Evolutionary conservation across 106 monocot genomes (phyloP).

Genomic region (Phalaenopsis equestris): DNA sequence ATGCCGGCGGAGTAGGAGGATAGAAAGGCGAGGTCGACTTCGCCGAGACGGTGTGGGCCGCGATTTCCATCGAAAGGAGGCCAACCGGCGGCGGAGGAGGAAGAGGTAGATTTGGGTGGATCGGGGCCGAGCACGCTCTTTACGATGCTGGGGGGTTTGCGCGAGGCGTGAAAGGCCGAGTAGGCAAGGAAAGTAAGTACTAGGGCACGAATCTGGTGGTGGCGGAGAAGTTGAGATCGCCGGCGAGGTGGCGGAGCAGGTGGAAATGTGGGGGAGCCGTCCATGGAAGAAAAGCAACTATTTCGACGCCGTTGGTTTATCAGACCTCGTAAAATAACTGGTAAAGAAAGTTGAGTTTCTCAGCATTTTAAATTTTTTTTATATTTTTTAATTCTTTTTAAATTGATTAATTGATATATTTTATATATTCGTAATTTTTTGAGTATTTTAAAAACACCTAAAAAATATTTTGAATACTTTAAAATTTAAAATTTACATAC

Average conservation of each 20-base stretch:
- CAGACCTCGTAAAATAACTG: too few relatives aligned
- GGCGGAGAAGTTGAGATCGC: neutral
- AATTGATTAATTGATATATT: too few relatives aligned
- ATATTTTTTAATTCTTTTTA: too few relatives aligned
- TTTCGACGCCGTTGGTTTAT: too few relatives aligned
- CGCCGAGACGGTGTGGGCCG: constrained; percentile 85
- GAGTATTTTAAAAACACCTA: too few relatives aligned
- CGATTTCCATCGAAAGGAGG: constrained; percentile 52
- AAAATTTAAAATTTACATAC: too few relatives aligned
- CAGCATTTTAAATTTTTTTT: too few relatives aligned
- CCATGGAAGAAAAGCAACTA: neutral
- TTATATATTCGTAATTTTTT: too few relatives aligned
- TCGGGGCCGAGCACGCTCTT: constrained; percentile 58
- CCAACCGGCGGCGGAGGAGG: constrained; percentile 27
- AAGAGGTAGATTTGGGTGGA: neutral
- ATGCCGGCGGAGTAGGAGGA: constrained; percentile 65
- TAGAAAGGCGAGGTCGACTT: constrained; percentile 93
- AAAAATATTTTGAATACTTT: too few relatives aligned
- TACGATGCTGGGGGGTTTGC: constrained; percentile 95
- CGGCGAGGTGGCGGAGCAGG: neutral
- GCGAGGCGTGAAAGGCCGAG: constrained; percentile 88
- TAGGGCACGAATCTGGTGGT: constrained; percentile 23
- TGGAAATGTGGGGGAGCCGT: neutral
- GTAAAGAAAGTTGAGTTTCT: too few relatives aligned
- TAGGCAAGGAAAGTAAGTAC: constrained; percentile 77